Evolutionary conservation across 2,329 filamentous ascomycete species (phyloP), one percentile per base, ranked within the genome.

Genomic region (Neopestalotiopsis sp.): DNA sequence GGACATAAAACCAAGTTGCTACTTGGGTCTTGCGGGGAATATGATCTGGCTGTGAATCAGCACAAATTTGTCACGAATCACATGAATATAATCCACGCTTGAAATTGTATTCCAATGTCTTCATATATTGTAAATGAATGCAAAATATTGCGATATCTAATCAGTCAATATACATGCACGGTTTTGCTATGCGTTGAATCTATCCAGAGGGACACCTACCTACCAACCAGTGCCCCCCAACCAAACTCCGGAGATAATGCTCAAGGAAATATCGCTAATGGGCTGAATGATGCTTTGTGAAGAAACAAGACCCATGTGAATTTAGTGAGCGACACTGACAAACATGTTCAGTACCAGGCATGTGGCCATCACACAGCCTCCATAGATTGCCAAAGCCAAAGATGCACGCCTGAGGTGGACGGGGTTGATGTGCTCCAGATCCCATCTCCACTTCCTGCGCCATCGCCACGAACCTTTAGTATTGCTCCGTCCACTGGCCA

Each of bases 271-370:
- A 40, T 20, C 59, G 59, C 59, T 40, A n/a, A 34, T 40, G 12
- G 34, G 14, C n/a, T 30, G 34, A 62, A n/a, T 62, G 30, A 40
- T 62, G 59, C 40, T 40, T 30, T 59, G 57, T 59, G 30, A 30
- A 58, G 56, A 30, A 30, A 30, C 14, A 24, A 59, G 24, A 30
- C 20, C 13, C 63, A 38, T 30, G 20, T 2, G n/a, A 9, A n/a
- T 28, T 57, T 63, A 93, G 81, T 92, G 89, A 68, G 87, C 86
- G 67, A 86, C 88, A 65, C 89, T 86, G 74, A 96, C 94, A 75
- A 97, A 92, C 14, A 92, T 90, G 79, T 98, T 98, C 77, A 94
- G 94, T 58, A 89, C 83, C 74, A 99, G 82, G 78, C 95, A 98
- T 62, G 95, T 91, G 34, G 93, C 83, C 96, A 99, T 98, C 66